Evolutionary conservation across 2,329 filamentous ascomycete species (phyloP).

Genomic region (Fusarium tricinctum): DNA sequence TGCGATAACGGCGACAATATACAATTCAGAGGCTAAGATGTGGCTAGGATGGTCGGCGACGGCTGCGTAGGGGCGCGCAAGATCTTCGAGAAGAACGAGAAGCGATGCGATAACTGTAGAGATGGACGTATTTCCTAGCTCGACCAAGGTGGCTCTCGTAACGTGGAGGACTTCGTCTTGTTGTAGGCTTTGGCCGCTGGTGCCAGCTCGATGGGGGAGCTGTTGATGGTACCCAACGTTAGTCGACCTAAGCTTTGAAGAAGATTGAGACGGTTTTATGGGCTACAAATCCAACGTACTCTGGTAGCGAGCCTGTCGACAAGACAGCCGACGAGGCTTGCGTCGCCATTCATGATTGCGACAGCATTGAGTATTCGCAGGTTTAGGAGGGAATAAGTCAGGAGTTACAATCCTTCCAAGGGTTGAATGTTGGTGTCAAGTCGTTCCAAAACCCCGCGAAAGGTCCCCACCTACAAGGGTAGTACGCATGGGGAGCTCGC

Average conservation of each 20-base stretch:
- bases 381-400: conserved; percentile 35
- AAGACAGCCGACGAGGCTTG: conserved; percentile 71
- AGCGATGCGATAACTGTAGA: conserved; percentile 69
- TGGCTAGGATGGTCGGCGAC: conserved; percentile 69
- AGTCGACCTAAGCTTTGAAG: conserved; percentile 21
- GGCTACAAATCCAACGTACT: conserved; percentile 57
- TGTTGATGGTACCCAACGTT: conserved; percentile 61
- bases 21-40: conserved; percentile 74
- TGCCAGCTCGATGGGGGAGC: conserved; percentile 75
- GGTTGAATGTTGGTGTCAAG: conserved; percentile 27
- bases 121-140: conserved; percentile 69
- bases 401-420: conserved; percentile 18
- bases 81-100: conserved; percentile 70
- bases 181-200: conserved; percentile 67
- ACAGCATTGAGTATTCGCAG: conserved; percentile 43
- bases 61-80: conserved; percentile 67
- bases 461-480: conserved; percentile 42
- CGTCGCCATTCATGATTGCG: conserved; percentile 68
- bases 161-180: conserved; percentile 73
- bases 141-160: conserved; percentile 72
- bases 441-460: conserved; percentile 43
- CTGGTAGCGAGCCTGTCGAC: conserved; percentile 74
- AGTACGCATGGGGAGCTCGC: conserved; percentile 22
- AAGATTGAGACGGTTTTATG: conserved; percentile 5
- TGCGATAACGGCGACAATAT: conserved; percentile 72